phyloP scores from a whole-genome alignment of 192 early-diverging fungal species.

The Linnemannia zychae region DNA sequence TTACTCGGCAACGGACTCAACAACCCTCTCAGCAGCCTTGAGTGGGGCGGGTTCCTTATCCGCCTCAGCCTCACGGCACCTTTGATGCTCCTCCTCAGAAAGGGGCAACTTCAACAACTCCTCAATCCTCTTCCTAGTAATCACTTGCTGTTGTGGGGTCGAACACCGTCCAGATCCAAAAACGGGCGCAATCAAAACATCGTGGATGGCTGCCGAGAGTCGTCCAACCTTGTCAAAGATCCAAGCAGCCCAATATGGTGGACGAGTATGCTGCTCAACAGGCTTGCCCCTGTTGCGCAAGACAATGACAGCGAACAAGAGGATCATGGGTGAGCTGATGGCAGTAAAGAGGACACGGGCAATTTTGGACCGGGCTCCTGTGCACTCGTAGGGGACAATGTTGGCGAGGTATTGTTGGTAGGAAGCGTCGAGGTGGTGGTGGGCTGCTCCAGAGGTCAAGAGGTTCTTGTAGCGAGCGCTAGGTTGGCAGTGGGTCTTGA shows the following conservation, averaged over 20 bases:
- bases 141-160: slow-evolving; percentile 3
- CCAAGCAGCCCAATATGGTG: slow-evolving; percentile 42
- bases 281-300: slow-evolving; percentile 18
- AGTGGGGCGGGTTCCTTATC: background rate
- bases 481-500: slow-evolving; percentile 42
- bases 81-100: slow-evolving; percentile 11
- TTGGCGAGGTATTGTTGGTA: slow-evolving; percentile 46
- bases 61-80: background rate
- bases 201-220: slow-evolving; percentile 18
- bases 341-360: slow-evolving; percentile 19
- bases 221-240: slow-evolving; percentile 20
- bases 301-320: slow-evolving; percentile 19
- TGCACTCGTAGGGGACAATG: slow-evolving; percentile 39
- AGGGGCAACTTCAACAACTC: background rate
- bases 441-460: slow-evolving; percentile 36
- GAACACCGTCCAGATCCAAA: slow-evolving; percentile 38
- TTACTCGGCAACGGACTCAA: slow-evolving; percentile 22
- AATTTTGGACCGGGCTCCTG: slow-evolving; percentile 19
- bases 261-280: background rate
- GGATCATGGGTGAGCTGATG: slow-evolving; percentile 14
- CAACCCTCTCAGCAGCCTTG: slow-evolving; percentile 12
- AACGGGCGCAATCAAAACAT: slow-evolving; percentile 19
- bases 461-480: slow-evolving; percentile 46
- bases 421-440: slow-evolving; percentile 33
- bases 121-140: slow-evolving; percentile 24